Evolutionary conservation across 768 basidiomycete species (phyloP).

Genomic region (Calocera cornea): DNA sequence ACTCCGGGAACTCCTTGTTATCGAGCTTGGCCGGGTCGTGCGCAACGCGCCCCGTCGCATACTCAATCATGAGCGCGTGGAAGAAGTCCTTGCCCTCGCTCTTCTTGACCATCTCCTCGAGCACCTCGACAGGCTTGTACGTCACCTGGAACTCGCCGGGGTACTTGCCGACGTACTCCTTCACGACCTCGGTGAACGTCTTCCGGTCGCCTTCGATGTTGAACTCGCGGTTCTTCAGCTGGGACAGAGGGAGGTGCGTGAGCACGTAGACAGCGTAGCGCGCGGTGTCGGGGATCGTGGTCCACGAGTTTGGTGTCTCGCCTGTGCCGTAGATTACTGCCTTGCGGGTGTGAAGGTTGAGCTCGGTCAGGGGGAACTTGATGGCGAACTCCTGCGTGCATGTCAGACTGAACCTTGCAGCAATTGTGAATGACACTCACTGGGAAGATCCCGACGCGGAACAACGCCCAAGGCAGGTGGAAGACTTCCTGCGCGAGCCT

Average conservation of each 20-base stretch:
- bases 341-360: neutral
- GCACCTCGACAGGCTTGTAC: neutral
- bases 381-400: neutral
- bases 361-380: neutral
- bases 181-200: neutral
- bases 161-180: neutral
- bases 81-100: slow-evolving; percentile 5
- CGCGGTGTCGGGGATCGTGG: neutral
- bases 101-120: slow-evolving; percentile 2
- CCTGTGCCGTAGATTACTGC: neutral
- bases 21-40: neutral
- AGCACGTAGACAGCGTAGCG: neutral
- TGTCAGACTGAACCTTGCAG: neutral
- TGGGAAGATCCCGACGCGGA: neutral
- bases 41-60: neutral
- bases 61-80: slow-evolving; percentile 4
- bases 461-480: neutral
- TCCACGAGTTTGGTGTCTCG: neutral
- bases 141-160: neutral
- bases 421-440: neutral
- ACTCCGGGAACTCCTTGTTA: neutral
- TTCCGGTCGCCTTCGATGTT: slow-evolving; percentile 3
- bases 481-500: neutral
- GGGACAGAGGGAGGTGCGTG: neutral
- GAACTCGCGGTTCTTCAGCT: neutral